A percentile compares a stretch with the other conserved stretches of the same genome.
Evolutionary conservation across 2,329 filamentous ascomycete species (phyloP).

Genomic region (Uncinocarpus reesii): DNA sequence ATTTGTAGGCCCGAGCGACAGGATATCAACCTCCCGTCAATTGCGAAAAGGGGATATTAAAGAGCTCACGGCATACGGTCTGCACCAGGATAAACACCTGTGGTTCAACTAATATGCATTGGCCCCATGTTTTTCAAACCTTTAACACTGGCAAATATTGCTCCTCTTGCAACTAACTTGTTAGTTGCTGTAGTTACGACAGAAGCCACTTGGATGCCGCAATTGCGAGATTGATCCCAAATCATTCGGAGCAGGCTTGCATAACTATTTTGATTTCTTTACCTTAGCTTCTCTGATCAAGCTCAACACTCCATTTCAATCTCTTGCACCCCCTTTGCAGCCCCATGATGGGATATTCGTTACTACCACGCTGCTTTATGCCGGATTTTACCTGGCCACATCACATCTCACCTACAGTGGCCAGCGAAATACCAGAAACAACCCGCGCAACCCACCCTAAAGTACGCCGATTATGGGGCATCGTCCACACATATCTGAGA

Average conservation of each 20-base stretch:
- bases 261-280: background rate
- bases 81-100: no score
- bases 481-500: conserved; percentile 23
- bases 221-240: background rate
- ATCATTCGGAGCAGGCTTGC: background rate
- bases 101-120: no score
- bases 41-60: no score
- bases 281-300: background rate
- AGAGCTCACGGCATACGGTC: no score
- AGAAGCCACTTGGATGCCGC: no score
- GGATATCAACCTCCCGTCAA: no score
- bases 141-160: no score
- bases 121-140: no score
- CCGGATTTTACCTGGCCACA: conserved; percentile 20
- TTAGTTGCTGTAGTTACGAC: no score
- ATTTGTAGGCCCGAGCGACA: no score
- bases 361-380: conserved; percentile 13
- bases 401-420: conserved; percentile 11
- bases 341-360: conserved; percentile 2
- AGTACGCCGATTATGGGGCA: conserved; percentile 23
- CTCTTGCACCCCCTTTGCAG: background rate
- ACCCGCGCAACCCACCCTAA: conserved; percentile 17
- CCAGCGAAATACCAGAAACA: conserved; percentile 20
- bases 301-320: background rate
- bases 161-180: no score